Evolutionary conservation across 1,284 basidiomycete genomes (phyloP), one percentile per base, ranked within the genome.

Genomic region (Sphaerobolus stellatus): DNA sequence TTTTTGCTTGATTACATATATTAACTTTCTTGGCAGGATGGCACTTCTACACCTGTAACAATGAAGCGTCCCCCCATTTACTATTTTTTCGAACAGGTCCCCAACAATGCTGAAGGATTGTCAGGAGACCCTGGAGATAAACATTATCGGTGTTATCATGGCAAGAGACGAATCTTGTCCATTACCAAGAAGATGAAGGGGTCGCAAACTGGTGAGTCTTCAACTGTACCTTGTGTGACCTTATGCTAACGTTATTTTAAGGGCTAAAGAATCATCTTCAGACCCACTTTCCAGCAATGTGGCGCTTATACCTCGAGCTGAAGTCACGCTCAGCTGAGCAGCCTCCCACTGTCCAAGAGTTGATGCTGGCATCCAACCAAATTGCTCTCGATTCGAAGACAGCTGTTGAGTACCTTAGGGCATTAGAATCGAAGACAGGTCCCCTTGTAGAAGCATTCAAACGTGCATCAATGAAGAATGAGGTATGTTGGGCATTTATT

Each of bases 61-160:
- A n/a, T 11, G 33, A 36, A 64, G 44, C 22, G 64, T 58, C 65
- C 66, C 66, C 64, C 60, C 4, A 62, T 65, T 24, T 64, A 65
- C 50, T 36, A 51, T 27, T 65, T 64, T 43, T 62, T 59, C 33
- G 58, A 65, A 20, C 47, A 57, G 2, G 41, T 58, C 22, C 58
- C 56, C 13, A 25, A 51, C 6, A 27, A n/a, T 3, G 55, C 53
- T 3, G 45, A 46, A 0, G 64, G 66, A 2, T 46, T 13, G n/a
- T 8, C 28, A 8, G 34, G 48, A 14, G 31, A 9, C 28, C 27
- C 25, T 9, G 48, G 48, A 7, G 60, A 64, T 38, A 64, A 56
- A 48, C 62, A 67, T 47, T 67, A 60, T 46, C 58, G 60, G 40
- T 68, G 62, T 45, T 60, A 54, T 52, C 64, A 68, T 50, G 63